Evolutionary conservation across 73 alveolate genomes (phyloP).

Genomic region (Breviolum minutum): DNA sequence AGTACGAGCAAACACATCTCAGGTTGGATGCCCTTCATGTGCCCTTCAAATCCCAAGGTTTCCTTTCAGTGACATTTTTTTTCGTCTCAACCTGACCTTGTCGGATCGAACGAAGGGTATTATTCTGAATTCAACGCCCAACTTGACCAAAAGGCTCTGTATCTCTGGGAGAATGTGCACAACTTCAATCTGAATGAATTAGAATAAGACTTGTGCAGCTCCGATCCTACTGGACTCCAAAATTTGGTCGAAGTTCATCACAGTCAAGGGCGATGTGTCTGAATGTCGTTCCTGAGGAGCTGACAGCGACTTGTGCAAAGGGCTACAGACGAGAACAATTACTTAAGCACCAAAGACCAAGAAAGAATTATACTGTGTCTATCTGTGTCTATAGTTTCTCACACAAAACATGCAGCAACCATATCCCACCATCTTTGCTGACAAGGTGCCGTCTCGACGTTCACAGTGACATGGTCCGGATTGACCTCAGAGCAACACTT

Average conservation of each 20-base stretch:
- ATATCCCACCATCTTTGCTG: not conserved
- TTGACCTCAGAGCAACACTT: slow-evolving; percentile 8
- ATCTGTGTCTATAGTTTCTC: not conserved
- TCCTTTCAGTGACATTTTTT: too few relatives aligned
- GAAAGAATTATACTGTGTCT: not conserved
- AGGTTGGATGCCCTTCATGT: too few relatives aligned
- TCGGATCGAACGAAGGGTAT: not conserved
- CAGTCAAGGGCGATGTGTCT: not conserved
- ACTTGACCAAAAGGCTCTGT: too few relatives aligned
- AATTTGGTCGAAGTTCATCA: not conserved
- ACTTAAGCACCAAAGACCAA: not conserved
- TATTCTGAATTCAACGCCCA: not conserved
- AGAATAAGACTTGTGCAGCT: not conserved
- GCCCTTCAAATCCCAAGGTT: too few relatives aligned
- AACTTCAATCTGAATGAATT: not conserved
- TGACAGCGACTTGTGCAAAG: not conserved
- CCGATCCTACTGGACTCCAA: not conserved
- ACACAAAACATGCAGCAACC: not conserved
- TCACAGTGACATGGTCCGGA: slow-evolving; percentile 88
- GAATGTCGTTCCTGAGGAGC: slow-evolving; percentile 6
- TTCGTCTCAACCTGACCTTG: not conserved
- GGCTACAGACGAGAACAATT: not conserved
- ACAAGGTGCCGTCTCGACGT: slow-evolving; percentile 68
- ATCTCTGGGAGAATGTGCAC: not conserved
- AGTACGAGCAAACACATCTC: not conserved